Base-by-base conservation (phyloP, 495 filamentous ascomycete genomes). In the Pyrenopolyporus hunteri region DNA sequence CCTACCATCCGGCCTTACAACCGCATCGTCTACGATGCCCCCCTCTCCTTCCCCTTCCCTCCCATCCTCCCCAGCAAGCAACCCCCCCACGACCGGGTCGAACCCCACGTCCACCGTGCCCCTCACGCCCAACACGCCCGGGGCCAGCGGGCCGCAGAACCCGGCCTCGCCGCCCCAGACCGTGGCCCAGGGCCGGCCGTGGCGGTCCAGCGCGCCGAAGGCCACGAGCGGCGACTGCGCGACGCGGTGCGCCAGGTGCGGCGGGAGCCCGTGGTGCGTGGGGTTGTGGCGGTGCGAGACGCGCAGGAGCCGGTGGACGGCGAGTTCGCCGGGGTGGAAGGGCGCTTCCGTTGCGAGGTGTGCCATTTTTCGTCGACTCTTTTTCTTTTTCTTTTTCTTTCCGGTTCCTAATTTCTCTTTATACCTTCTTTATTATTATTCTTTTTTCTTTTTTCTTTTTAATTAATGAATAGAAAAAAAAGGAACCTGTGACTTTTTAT, bases 161-260 rank as follows among this genome's bases (percentile, higher is more conserved):
- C 87, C 88, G 4, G 75, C 59, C 67, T 89, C 82, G 28, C 90
- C 89, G 43, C 87, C 89, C 83, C 87, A 89, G 4, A 93, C 39
- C 0, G 87, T 86, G 28, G 86, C 88, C 90, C 89, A 93, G 13
- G 89, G 89, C 23, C 83, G 74, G 4, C 82, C 83, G 29, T 85
- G 46, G 2, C 68, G 63, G 64, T 92, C 90, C 2, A 91, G 58
- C 0, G 88, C 78, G 0, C 88, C 90, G n/a, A 92, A 68, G 1
- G 88, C 89, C 3, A 92, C 69, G 36, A 92, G 75, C 0, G 89
- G 86, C 2, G 84, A 85, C 3, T 59, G 64, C 31, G 76, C 73
- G 6, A 90, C 76, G 40, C 87, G 70, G 45, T 78, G 76, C 6
- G 70, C 80, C 7, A 83, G 83, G 19, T 79, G 71, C 6, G 75